phyloP scores from a whole-genome alignment of 2,329 filamentous ascomycete species.

The Annulohypoxylon truncatum region DNA sequence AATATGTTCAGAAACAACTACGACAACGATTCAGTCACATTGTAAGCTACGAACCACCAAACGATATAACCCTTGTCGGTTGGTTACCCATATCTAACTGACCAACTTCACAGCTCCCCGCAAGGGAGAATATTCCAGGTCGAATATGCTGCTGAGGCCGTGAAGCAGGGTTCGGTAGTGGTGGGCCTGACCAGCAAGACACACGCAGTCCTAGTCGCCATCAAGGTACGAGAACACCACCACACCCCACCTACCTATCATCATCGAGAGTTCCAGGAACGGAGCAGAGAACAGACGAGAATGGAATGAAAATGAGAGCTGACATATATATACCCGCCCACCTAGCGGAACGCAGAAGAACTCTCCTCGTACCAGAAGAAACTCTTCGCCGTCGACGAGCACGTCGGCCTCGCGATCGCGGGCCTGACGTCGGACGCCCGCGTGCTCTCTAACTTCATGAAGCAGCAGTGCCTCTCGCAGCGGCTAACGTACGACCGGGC shows the following conservation, averaged over 20 bases:
- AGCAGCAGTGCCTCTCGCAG: slow-evolving; percentile 96
- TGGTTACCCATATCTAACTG: slow-evolving; percentile 38
- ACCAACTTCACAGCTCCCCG: slow-evolving; percentile 76
- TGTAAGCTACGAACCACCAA: slow-evolving; percentile 69
- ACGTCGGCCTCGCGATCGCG: slow-evolving; percentile 94
- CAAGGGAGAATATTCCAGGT: slow-evolving; percentile 99
- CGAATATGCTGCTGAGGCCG: slow-evolving; percentile 97
- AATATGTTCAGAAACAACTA: slow-evolving; percentile 99
- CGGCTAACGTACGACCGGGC: slow-evolving; percentile 95
- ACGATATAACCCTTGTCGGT: slow-evolving; percentile 24
- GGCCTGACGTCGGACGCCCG: slow-evolving; percentile 97
- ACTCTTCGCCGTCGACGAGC: slow-evolving; percentile 95
- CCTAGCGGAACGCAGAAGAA: slow-evolving; percentile 96
- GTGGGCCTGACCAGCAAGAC: slow-evolving; percentile 98
- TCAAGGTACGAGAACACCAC: slow-evolving; percentile 76
- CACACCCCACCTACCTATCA: neutral
- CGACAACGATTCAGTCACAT: slow-evolving; percentile 99
- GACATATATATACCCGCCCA: slow-evolving; percentile 14
- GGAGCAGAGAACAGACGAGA: neutral
- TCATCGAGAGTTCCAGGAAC: slow-evolving; percentile 3
- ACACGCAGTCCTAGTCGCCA: slow-evolving; percentile 92
- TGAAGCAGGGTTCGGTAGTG: slow-evolving; percentile 98
- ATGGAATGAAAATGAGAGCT: neutral
- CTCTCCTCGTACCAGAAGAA: slow-evolving; percentile 99
- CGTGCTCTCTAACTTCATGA: slow-evolving; percentile 99